These are phyloP conservation scores for Lachancea dasiensis DNA, from an alignment of 805 yeast species.

Conservation along the genomic window DNA sequence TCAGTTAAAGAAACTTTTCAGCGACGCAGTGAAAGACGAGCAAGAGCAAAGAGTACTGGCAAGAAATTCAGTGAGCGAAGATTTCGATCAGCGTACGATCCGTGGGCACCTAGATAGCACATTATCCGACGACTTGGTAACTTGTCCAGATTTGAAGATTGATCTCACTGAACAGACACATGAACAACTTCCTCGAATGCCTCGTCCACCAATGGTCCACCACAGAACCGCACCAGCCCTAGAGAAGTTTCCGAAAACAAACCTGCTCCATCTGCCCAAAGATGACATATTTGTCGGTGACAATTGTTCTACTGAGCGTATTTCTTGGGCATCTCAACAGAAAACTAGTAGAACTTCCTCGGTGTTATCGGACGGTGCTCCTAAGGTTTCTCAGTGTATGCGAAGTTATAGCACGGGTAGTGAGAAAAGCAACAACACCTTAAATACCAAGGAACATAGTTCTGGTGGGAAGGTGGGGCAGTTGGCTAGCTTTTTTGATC, in stretches of 20 bases:
- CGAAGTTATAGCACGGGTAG: slow-evolving; percentile 14
- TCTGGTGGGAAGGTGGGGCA: slow-evolving; percentile 49
- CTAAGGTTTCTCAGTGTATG: background rate
- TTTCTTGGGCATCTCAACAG: background rate
- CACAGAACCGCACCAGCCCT: slow-evolving; percentile 6
- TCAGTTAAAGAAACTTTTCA: slow-evolving; percentile 70
- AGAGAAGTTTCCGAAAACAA: background rate
- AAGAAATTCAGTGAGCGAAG: too few species aligned
- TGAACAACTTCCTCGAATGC: too few species aligned
- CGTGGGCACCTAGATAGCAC: background rate
- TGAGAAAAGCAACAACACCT: slow-evolving; percentile 11
- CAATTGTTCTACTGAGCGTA: background rate
- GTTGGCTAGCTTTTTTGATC: slow-evolving; percentile 61
- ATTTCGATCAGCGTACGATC: slow-evolving; percentile 1
- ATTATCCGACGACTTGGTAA: background rate
- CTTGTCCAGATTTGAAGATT: background rate
- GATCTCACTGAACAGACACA: background rate
- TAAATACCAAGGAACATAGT: slow-evolving; percentile 15
- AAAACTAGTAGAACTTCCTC: background rate
- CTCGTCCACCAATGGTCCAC: slow-evolving; percentile 5
- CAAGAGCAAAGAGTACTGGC: slow-evolving; percentile 1
- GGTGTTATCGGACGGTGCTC: background rate
- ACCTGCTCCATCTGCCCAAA: background rate
- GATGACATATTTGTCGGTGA: slow-evolving; percentile 6
- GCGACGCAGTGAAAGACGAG: slow-evolving; percentile 39